Percentiles rank a stretch among this genome's conserved stretches.
phyloP scores from a whole-genome alignment of 1,284 basidiomycete genomes.

The Peniophora sp. region DNA sequence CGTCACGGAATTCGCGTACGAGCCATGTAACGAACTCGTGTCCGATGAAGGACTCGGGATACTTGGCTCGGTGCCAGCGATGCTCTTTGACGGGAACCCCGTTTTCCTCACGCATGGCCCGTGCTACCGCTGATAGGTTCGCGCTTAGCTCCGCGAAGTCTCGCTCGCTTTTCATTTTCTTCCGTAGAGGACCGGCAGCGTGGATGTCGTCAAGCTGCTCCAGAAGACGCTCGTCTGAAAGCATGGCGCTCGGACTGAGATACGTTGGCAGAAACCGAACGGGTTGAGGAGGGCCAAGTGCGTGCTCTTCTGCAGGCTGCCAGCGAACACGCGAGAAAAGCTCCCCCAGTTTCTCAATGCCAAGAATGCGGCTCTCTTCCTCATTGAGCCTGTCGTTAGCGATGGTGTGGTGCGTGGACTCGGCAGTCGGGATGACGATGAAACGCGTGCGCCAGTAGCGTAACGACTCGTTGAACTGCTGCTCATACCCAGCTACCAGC shows the following conservation, averaged over 20 bases:
- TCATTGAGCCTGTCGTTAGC: slow-evolving; percentile 71
- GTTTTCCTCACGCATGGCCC: slow-evolving; percentile 74
- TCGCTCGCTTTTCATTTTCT: slow-evolving; percentile 70
- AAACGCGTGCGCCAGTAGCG: slow-evolving; percentile 96
- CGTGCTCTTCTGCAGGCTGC: slow-evolving; percentile 57
- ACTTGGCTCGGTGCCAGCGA: slow-evolving; percentile 64
- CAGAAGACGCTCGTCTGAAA: slow-evolving; percentile 72
- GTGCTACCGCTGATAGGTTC: slow-evolving; percentile 54
- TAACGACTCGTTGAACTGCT: slow-evolving; percentile 71
- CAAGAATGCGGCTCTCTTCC: slow-evolving; percentile 83
- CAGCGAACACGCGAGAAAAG: slow-evolving; percentile 79
- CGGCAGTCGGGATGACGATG: slow-evolving; percentile 82
- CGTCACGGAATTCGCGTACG: slow-evolving; percentile 77
- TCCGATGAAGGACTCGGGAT: slow-evolving; percentile 79
- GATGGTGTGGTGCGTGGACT: slow-evolving; percentile 46
- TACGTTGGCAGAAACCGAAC: slow-evolving; percentile 76
- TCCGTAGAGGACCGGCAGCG: slow-evolving; percentile 60
- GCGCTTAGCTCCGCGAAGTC: slow-evolving; percentile 52
- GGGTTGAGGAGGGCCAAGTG: slow-evolving; percentile 34
- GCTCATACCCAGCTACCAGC: slow-evolving; percentile 83
- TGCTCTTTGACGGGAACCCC: slow-evolving; percentile 72
- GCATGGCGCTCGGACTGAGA: slow-evolving; percentile 70
- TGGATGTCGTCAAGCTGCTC: slow-evolving; percentile 76
- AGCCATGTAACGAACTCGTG: slow-evolving; percentile 85
- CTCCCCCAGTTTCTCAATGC: slow-evolving; percentile 89